Percentiles rank a stretch among this genome's conserved stretches.
Evolutionary conservation across 208 protist genomes (phyloP).

Genomic region (Trypanosoma theileri): DNA sequence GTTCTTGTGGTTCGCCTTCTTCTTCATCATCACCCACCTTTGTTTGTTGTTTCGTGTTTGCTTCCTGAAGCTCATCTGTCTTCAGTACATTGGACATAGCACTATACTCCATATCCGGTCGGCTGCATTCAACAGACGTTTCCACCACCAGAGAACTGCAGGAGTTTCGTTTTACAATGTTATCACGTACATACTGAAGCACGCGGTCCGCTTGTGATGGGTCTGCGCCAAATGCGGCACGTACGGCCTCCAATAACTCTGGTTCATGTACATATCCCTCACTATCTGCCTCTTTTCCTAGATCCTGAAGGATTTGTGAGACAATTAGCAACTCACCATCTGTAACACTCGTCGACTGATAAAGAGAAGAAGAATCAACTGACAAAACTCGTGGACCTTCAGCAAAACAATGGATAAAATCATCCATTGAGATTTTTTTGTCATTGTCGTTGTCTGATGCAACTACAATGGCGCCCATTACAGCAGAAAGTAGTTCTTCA

Average conservation of each 20-base stretch:
- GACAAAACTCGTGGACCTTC: constrained; percentile 43
- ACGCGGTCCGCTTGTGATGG: constrained; percentile 42
- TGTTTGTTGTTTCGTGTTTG: background rate
- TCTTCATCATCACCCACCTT: background rate
- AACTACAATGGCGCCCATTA: constrained; percentile 70
- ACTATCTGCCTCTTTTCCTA: constrained; percentile 34
- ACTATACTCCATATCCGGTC: background rate
- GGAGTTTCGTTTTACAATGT: constrained; percentile 15
- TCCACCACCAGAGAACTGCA: constrained; percentile 15
- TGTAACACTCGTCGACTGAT: background rate
- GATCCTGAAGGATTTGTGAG: constrained; percentile 38
- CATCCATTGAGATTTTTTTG: constrained; percentile 54
- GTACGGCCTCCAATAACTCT: constrained; percentile 38
- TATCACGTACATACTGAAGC: constrained; percentile 43
- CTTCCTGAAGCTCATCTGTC: background rate
- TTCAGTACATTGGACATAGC: background rate
- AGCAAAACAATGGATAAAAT: constrained; percentile 67
- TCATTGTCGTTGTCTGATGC: constrained; percentile 44
- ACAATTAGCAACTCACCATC: constrained; percentile 53
- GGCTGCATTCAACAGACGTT: background rate
- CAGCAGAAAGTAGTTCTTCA: constrained; percentile 49
- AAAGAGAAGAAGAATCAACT: background rate
- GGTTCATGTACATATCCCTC: constrained; percentile 44
- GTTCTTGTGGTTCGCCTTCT: background rate
- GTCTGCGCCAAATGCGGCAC: constrained; percentile 38